Base-by-base conservation (phyloP, 108 stramenopile species). In the Schizochytrium sp. region DNA sequence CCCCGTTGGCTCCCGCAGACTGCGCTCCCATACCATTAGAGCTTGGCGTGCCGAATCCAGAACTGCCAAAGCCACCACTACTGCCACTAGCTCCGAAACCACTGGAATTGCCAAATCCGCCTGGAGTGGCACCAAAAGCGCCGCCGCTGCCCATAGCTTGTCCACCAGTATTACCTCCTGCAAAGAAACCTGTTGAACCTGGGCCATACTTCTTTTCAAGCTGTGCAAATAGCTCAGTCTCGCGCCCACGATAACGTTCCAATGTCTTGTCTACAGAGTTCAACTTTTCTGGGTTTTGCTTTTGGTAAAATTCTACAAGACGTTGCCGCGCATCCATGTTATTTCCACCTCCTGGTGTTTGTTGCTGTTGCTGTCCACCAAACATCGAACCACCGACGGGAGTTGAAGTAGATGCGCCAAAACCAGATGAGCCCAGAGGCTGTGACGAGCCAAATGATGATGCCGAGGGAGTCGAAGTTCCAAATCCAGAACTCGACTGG, bases 201-300 rank as follows among this genome's bases (percentile, higher is more conserved):
- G 40, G 64, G 3, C 64, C 64, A 15, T 69, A 69, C 64, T 69
- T 69, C 28, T 69, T 69, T 38, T 69, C 64, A 38, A 69, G 64
- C 12, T 38, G 42, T 15, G 64, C 64, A 38, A 69, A 69, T 10
- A 69, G 64, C 15, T 69, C 42, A 38, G 64, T 69, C 44, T 69
- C 64, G 28, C 64, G 64, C 0, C 64, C 64, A 38, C 5, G 12
- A 44, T 69, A 69, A 44, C 64, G 64, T 44, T 69, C 42, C 12
- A 69, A 44, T 7, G 64, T 69, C 7, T 38, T 44, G 64, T 69
- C 64, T 7, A 69, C 64, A 44, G 42, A 44, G 42, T 2, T 5
- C 42, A 69, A 10, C 64, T 69, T 69, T 10, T 44, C 64, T 15
- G 64, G 64, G 44, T 69, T 69, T 38, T 69, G 44, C 28, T 69